phyloP scores from a whole-genome alignment of 225 moss, liverwort and hornwort species.

The Rhytidiadelphus loreus region DNA sequence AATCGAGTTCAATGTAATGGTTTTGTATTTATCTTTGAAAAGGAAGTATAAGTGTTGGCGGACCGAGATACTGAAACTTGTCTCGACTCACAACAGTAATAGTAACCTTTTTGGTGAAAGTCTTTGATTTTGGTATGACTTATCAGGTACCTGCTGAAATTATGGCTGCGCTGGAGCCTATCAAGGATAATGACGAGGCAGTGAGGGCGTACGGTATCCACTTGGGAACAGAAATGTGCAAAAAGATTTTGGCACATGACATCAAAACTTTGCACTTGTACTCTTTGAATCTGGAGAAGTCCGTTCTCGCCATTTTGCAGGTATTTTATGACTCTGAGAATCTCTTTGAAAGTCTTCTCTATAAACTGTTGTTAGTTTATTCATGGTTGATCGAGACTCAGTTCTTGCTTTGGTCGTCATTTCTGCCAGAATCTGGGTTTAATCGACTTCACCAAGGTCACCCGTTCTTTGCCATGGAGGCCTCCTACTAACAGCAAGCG shows the following conservation, averaged over 20 bases:
- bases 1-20: not conserved
- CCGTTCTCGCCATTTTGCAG: constrained; percentile 87
- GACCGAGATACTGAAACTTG: not conserved
- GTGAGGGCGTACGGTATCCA: constrained; percentile 87
- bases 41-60: not conserved
- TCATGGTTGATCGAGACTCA: not conserved
- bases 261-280: constrained; percentile 83
- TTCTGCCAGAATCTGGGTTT: constrained; percentile 69
- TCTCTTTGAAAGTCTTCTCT: not conserved
- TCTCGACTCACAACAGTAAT: not conserved
- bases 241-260: constrained; percentile 78
- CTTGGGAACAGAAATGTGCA: constrained; percentile 91
- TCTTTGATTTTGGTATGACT: not conserved
- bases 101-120: not conserved
- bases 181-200: constrained; percentile 95
- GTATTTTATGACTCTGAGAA: not conserved
- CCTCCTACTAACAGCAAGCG: constrained; percentile 79
- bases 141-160: constrained; percentile 77
- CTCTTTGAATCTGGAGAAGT: constrained; percentile 88
- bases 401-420: not conserved
- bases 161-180: constrained; percentile 68
- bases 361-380: not conserved
- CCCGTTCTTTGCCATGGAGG: constrained; percentile 83
- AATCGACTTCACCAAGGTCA: constrained; percentile 54
- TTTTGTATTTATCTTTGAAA: not conserved